phyloP scores from a whole-genome alignment of 2,329 filamentous ascomycete genomes.

The Penicillium sp. region DNA sequence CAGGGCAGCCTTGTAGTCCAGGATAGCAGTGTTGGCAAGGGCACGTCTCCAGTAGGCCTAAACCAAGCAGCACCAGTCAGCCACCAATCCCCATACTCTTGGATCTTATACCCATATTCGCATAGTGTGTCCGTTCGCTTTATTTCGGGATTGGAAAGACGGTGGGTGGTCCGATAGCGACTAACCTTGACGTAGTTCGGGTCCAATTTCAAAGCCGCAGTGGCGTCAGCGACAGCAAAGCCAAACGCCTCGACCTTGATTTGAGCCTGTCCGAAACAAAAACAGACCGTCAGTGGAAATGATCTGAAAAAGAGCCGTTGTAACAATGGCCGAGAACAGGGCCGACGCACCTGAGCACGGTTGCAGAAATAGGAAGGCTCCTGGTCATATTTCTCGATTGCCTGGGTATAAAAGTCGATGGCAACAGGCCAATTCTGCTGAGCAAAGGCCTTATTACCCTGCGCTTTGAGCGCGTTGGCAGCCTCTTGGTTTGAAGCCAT shows the following conservation, averaged over 20 bases:
- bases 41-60: slow-evolving; percentile 94
- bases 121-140: not conserved
- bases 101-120: not conserved
- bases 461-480: slow-evolving; percentile 81
- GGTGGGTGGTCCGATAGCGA: not conserved
- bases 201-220: slow-evolving; percentile 87
- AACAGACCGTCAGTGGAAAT: slow-evolving; percentile 2
- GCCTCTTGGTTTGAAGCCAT: slow-evolving; percentile 58
- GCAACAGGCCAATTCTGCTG: slow-evolving; percentile 82
- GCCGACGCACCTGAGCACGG: slow-evolving; percentile 74
- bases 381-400: slow-evolving; percentile 77
- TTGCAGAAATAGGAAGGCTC: slow-evolving; percentile 93
- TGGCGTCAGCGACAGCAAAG: slow-evolving; percentile 86
- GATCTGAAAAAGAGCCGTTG: slow-evolving; percentile 8
- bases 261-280: slow-evolving; percentile 62
- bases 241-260: slow-evolving; percentile 96
- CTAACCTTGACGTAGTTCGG: slow-evolving; percentile 81
- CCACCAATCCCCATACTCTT: not conserved
- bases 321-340: slow-evolving; percentile 17
- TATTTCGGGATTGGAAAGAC: not conserved
- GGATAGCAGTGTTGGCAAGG: slow-evolving; percentile 84
- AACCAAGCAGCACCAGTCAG: slow-evolving; percentile 1
- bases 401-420: slow-evolving; percentile 79
- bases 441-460: slow-evolving; percentile 91
- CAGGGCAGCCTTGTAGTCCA: slow-evolving; percentile 82